phyloP scores from a whole-genome alignment of 148 eudicot species.

The Cornus controversa region DNA sequence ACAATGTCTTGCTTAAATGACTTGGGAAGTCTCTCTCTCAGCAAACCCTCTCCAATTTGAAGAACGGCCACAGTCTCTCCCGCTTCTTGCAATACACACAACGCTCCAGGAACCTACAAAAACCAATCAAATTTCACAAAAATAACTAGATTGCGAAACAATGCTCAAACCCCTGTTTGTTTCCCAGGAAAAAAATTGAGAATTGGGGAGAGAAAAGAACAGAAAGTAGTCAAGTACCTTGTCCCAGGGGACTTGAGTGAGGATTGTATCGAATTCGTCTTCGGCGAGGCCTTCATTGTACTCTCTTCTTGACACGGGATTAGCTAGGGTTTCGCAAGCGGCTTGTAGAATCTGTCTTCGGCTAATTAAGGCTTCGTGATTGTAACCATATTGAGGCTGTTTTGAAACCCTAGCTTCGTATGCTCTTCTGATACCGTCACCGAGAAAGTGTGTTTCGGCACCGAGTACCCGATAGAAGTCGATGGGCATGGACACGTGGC shows the following conservation, averaged over 20 bases:
- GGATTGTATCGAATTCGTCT: constrained; percentile 64
- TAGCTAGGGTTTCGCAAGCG: constrained; percentile 77
- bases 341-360: constrained; percentile 87
- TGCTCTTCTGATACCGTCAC: constrained; percentile 82
- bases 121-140: constrained; percentile 13
- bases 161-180: background rate
- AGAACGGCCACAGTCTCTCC: constrained; percentile 88
- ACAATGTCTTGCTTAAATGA: constrained; percentile 92
- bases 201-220: background rate
- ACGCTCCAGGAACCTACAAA: constrained; percentile 88
- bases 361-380: constrained; percentile 67
- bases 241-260: constrained; percentile 85
- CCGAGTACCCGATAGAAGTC: constrained; percentile 82
- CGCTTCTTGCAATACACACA: constrained; percentile 90
- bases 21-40: constrained; percentile 86
- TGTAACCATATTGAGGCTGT: constrained; percentile 83
- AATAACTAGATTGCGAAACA: background rate
- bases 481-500: constrained; percentile 72
- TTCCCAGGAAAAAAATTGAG: background rate
- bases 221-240: constrained; percentile 57
- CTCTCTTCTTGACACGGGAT: constrained; percentile 68
- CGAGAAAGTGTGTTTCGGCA: constrained; percentile 79
- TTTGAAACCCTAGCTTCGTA: constrained; percentile 74
- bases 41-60: constrained; percentile 75
- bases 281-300: constrained; percentile 84